Base-by-base conservation (phyloP, 78 protist species). In the Paratrimastix pyriformis region DNA sequence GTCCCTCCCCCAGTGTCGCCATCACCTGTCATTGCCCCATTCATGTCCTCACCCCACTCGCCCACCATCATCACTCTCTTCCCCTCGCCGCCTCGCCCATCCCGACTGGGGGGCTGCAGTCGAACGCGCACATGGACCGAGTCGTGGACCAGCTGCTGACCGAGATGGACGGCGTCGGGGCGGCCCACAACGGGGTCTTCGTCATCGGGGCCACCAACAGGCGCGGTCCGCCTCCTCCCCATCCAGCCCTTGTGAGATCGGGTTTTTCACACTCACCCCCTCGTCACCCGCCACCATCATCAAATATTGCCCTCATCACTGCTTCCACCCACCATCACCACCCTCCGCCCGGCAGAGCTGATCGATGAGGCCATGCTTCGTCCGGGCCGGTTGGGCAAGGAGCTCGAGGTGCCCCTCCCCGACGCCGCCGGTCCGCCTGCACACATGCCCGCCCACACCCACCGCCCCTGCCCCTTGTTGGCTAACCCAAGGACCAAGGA, bases 161-260 rank as follows among this genome's bases (percentile, higher is more conserved):
- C 0, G 98, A 95, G 69, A 89, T 97, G 97, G 98, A 95, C 83
- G 98, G 99, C 11, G 52, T 94, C 24, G 94, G 88, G 8, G 70
- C 43, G 48, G 81, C 94, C 30, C 13, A 1, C 7, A 57, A 78
- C 4, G 77, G 60, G 45, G 91, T 93, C 2, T 93, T 85, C 58
- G 88, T 94, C 59, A 89, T 96, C 45, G 99, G 87, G 0, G 99
- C 99, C 0, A 97, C 99, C 32, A 96, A 96, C 52, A 75, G 99
- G 21, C 96, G 93, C 2, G 75, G 68, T 77, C 15, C 59, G 64
- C 9, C 77, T 0, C 69, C 5, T 2, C 9, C 3, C 5, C 4
- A 2, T 64, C 15, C 7, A 60, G 32, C 26, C 3, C n/a, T 60
- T 70, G 5, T 6, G n/a, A 3, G n/a, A 2, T 3, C 54, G 48